phyloP scores from a whole-genome alignment of 2,329 filamentous ascomycete species.

The Capronia epimyces region DNA sequence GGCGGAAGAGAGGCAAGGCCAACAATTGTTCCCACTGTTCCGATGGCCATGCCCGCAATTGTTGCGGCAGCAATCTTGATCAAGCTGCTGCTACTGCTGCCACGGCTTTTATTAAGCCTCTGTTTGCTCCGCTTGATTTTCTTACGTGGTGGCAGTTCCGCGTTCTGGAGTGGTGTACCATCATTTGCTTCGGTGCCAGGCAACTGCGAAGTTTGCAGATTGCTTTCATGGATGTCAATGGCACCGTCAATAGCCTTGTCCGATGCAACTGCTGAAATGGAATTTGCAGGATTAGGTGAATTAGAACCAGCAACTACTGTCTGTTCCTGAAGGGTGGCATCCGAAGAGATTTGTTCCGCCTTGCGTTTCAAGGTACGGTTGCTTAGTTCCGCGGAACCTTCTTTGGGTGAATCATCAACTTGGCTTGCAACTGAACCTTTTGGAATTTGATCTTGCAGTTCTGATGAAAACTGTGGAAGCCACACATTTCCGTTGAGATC shows the following conservation, averaged over 20 bases:
- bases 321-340: conserved; percentile 23
- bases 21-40: conserved; percentile 39
- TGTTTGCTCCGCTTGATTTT: conserved; percentile 22
- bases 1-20: conserved; percentile 40
- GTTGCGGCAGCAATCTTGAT: conserved; percentile 39
- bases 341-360: conserved; percentile 21
- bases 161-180: conserved; percentile 10
- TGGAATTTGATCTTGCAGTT: background rate
- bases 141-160: conserved; percentile 16
- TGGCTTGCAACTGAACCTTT: conserved; percentile 7
- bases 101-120: background rate
- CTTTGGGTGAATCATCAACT: background rate
- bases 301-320: background rate
- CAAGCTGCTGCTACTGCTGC: conserved; percentile 21
- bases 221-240: background rate
- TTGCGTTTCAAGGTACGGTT: conserved; percentile 21
- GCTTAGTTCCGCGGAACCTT: background rate
- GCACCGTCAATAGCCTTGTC: background rate
- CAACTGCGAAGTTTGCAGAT: conserved; percentile 6
- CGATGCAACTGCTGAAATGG: background rate
- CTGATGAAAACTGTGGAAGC: background rate
- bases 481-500: background rate
- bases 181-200: conserved; percentile 31
- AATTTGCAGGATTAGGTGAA: background rate
- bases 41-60: conserved; percentile 38